Evolutionary conservation across 305 asterid species (phyloP).

Genomic region (Rubia balearica): DNA sequence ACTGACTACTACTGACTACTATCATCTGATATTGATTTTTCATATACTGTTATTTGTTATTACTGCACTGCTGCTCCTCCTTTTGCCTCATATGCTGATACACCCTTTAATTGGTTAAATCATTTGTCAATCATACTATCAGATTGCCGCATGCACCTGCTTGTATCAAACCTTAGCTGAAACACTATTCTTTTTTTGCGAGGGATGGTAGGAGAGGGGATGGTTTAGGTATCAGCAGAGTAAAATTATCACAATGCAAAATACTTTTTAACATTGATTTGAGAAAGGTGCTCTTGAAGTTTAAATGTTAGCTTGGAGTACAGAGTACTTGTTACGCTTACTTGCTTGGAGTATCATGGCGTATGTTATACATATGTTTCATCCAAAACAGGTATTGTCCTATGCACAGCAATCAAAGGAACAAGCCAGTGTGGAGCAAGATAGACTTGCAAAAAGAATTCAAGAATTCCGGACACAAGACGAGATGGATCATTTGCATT

Average conservation of each 20-base stretch:
- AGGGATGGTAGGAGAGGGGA: background rate
- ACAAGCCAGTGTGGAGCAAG: conserved; percentile 84
- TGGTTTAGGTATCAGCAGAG: background rate
- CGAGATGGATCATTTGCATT: conserved; percentile 63
- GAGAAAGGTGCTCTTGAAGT: background rate
- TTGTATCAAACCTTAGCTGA: background rate
- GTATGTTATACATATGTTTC: conserved; percentile 12
- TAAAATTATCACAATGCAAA: background rate
- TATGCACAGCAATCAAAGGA: conserved; percentile 97
- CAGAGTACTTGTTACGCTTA: background rate
- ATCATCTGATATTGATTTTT: background rate
- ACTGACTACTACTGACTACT: background rate
- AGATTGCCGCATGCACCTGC: background rate
- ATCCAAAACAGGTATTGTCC: conserved; percentile 69
- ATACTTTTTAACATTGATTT: background rate
- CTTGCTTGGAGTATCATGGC: conserved; percentile 6
- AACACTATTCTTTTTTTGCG: background rate
- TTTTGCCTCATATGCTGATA: background rate
- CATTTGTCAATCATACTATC: background rate
- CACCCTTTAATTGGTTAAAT: background rate
- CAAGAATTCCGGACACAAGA: conserved; percentile 93
- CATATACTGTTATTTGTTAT: background rate
- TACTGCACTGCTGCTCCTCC: background rate
- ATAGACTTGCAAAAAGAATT: conserved; percentile 90
- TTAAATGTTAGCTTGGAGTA: background rate